Percentiles rank a stretch among this genome's conserved stretches.
phyloP scores from a whole-genome alignment of 2,329 filamentous ascomycete genomes.

The Paracoccidioides lutzii region DNA sequence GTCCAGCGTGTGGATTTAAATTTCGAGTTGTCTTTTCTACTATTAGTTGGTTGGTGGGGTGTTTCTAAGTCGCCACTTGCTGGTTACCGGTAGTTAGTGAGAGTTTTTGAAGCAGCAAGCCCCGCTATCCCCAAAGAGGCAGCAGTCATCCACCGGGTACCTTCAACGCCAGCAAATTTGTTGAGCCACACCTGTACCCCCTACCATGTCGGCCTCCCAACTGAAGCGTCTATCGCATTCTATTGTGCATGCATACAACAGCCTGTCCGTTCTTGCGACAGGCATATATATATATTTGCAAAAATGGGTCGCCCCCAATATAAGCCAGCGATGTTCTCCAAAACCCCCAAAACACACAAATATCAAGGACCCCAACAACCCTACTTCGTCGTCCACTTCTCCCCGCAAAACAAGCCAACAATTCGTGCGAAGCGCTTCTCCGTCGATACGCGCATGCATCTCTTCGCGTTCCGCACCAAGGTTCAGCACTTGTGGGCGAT shows the following conservation, averaged over 20 bases:
- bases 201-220: no score
- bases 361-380: neutral
- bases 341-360: neutral
- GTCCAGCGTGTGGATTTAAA: no score
- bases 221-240: no score
- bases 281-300: neutral
- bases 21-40: neutral
- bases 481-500: constrained; percentile 24
- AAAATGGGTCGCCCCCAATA: neutral
- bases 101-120: no score
- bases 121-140: constrained; percentile 10
- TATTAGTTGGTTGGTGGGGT: neutral
- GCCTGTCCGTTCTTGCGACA: neutral
- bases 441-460: constrained; percentile 14
- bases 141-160: neutral
- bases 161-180: neutral
- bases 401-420: neutral
- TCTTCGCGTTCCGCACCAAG: constrained; percentile 24
- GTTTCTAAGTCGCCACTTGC: no score
- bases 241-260: neutral
- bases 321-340: neutral
- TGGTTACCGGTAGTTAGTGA: no score
- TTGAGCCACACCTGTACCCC: neutral
- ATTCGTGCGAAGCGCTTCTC: neutral
- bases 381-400: neutral